Evolutionary conservation across 495 filamentous ascomycete genomes (phyloP), one percentile per base, ranked within the genome.

Genomic region (Podospora sp.): DNA sequence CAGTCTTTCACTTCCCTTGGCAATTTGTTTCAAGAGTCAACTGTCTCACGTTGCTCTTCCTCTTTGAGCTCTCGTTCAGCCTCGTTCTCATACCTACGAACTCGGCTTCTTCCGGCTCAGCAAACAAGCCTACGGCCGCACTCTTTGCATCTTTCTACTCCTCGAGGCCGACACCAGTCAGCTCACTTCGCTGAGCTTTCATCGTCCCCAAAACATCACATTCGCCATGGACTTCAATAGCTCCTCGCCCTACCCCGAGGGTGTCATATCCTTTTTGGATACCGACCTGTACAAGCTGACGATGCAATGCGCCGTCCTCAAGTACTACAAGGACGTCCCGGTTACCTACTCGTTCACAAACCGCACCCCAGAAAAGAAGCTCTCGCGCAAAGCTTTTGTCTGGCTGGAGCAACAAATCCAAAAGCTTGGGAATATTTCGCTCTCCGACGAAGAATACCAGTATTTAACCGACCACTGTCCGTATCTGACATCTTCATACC

Each of bases 271-370:
- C 66, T 89, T 99, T 67, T 87, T 99, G 49, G 95, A 99, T 76
- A 99, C 95, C 1, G 95, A 99, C 82, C 83, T 99, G 51, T 99
- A 99, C 85, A 99, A 99, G 79, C 78, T 99, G 73, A 99, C 95
- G 11, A 99, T 99, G 95, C 95, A 99, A 88, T 96, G 92, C 75
- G 95, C 94, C 50, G 87, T 98, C 69, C 83, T 97, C 60, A 93
- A 92, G 73, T 94, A 91, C 79, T 97, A 96, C 75, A 88, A 90
- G 18, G 85, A 94, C 71, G 88, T 93, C 61, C 80, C 90, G 46
- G 94, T 97, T 53, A 92, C 91, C 7, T 99, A 98, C 77, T 85
- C 88, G 61, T 96, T 96, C 83, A 97, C 92, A 51, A 99, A 99
- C 76, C 90, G 95, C 21, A 98, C 96, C 16, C 92, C 92, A 14